phyloP scores from a whole-genome alignment of 352 stramenopile genomes.

The Globisporangium heterothallicum region DNA sequence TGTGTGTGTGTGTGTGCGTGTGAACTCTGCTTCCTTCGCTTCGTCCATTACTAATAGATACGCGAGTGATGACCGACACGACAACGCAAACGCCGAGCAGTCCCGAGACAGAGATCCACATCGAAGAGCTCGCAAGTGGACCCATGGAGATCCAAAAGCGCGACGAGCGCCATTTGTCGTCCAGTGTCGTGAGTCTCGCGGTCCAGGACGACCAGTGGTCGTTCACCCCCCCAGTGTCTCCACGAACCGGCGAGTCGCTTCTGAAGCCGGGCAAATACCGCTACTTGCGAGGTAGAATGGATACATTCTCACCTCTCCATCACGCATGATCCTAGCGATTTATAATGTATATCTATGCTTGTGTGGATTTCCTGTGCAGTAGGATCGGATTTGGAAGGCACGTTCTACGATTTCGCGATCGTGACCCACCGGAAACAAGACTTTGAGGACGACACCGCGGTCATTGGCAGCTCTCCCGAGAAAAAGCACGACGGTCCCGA shows the following conservation, averaged over 20 bases:
- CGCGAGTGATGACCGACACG: neutral
- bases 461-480: constrained; percentile 13
- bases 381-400: constrained; percentile 39
- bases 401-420: constrained; percentile 70
- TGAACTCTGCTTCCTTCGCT: too few species aligned
- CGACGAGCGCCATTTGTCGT: constrained; percentile 38
- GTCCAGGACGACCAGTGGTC: constrained; percentile 60
- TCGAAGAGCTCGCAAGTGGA: constrained; percentile 8
- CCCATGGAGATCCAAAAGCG: constrained; percentile 10
- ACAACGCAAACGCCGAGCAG: neutral
- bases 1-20: neutral
- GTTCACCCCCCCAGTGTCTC: constrained; percentile 39
- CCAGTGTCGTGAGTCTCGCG: constrained; percentile 40
- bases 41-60: too few species aligned
- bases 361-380: neutral
- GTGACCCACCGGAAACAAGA: constrained; percentile 45
- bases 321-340: neutral
- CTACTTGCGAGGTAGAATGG: constrained; percentile 36
- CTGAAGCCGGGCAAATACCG: constrained; percentile 40
- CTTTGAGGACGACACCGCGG: constrained; percentile 16
- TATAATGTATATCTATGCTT: neutral
- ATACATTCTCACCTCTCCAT: neutral
- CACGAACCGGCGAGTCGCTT: constrained; percentile 19
- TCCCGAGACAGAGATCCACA: constrained; percentile 11
- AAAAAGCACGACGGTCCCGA: constrained; percentile 32